Base-by-base conservation (phyloP, 768 basidiomycete species). In the Tubosaeta sp. region DNA sequence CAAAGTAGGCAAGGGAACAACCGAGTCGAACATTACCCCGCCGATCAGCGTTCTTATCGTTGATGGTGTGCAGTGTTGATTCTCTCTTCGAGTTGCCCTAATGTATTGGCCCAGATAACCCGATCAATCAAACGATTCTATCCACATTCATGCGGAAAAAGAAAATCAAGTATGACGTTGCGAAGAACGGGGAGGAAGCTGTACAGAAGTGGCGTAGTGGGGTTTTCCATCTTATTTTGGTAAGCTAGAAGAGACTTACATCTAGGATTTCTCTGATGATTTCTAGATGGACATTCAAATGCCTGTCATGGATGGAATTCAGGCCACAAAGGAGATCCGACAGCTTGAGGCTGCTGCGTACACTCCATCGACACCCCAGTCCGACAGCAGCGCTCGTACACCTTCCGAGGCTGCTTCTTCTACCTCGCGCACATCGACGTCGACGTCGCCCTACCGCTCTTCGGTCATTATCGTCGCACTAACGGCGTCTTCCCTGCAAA, bases 391-490 rank as follows among this genome's bases (percentile, higher is more conserved):
- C 25, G 55, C 56, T 22, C 69, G 72, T 49, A 82, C 83, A 22
- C 80, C 83, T 5, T 83, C 83, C 13, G 83, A 83, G 11, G 65
- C 69, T 10, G 70, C 77, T n/a, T 69, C 72, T 33, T 68, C 70
- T 22, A 80, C 81, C 33, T 71, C 76, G 2, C 76, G 77, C 46
- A 67, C 76, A 34, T 64, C 74, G 7, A 17, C 54, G 5, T 39
- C 33, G 38, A 66, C 79, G 10, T 84, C 84, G 0, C 89, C 92
- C 0, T 90, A 91, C 64, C 86, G 86, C 14, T 92, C 91, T 10
- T 91, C 95, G 5, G 97, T 99, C 57, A 98, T 99, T 72, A 98
- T 99, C 62, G 95, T 99, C 56, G 97, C 97, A n/a, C 79, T 98
- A 44, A 99, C 97, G 1, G 97, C 97, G 2, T 97, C 95, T 3